Base-by-base conservation (phyloP, 192 early-diverging fungal genomes). In the Coemansia sp. region DNA sequence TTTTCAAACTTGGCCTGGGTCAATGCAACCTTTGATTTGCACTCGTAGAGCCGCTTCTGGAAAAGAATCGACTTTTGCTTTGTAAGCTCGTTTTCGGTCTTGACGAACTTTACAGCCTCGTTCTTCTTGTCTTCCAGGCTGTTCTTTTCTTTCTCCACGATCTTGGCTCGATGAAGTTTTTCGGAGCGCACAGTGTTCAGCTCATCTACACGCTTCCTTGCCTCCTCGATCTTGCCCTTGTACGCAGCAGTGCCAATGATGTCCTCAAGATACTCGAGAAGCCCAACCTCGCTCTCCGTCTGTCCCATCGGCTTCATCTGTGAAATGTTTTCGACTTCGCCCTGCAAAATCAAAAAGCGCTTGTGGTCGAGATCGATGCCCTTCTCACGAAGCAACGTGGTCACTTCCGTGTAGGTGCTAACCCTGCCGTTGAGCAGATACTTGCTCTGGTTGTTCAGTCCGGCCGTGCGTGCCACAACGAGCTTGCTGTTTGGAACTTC, bases 321-420 rank as follows among this genome's bases (percentile, higher is more conserved):
- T 13, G 96, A 83, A 57, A 99, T 99, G 17, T 92, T 96, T 73
- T 99, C 97, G n/a, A 99, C 96, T 65, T 99, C 97, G 57, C 97
- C 97, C 85, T 95, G 95, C 59, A 99, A 75, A 61, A 99, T 99
- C 60, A 99, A 68, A 61, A 99, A 99, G 33, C 97, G 87, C 67
- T 99, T 97, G 81, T 99, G 97, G 74, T 95, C 94, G 67, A 99
- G 71, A 74, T 99, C 97, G 14, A 99, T 88, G 0, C 95, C 96
- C 70, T 92, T 88, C 22, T 61, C 76, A 61, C 89, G 91, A 34
- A 99, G 77, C 20, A 97, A 74, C 17, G 80, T 81, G 6, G 91
- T 94, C 6, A 99, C 94, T 60, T 95, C 90, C 0, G 85, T 87
- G 66, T 90, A 94, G 50, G 70, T 89, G 59, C 89, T 92, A 14